Conservation (phyloP, 2,329 filamentous ascomycete species). For the Cryphonectria parasitica region DNA sequence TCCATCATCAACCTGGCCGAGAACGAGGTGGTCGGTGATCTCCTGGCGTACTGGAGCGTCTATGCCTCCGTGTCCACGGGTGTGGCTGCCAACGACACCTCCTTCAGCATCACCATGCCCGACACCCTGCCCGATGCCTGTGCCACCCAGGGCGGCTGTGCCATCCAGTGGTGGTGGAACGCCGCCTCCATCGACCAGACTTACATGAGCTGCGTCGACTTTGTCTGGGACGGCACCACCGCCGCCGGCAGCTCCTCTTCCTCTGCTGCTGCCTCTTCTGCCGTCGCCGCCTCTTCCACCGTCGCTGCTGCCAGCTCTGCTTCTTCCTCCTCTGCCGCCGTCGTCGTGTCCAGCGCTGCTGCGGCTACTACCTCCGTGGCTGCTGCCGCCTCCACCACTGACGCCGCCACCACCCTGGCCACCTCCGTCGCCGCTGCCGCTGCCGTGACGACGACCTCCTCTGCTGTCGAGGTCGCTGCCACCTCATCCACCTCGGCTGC, state of each 20-base stretch:
- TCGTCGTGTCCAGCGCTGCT: not conserved
- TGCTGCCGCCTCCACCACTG: slow-evolving; percentile 12
- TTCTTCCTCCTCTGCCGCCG: not conserved
- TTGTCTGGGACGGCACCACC: slow-evolving; percentile 35
- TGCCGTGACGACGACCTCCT: not conserved
- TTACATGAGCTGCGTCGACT: slow-evolving; percentile 61
- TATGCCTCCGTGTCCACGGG: slow-evolving; percentile 53
- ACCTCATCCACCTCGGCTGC: slow-evolving; percentile 1
- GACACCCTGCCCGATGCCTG: slow-evolving; percentile 49
- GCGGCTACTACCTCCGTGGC: not conserved
- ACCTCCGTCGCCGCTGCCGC: slow-evolving; percentile 19
- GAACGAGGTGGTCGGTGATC: slow-evolving; percentile 52
- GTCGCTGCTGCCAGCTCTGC: slow-evolving; percentile 12
- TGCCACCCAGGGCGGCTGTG: slow-evolving; percentile 49
- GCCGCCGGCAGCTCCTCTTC: slow-evolving; percentile 12
- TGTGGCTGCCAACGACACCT: slow-evolving; percentile 48
- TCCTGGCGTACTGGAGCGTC: slow-evolving; percentile 50
- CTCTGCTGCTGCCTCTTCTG: slow-evolving; percentile 2
- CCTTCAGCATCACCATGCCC: slow-evolving; percentile 59
- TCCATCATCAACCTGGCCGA: slow-evolving; percentile 54
- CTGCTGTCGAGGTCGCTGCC: slow-evolving; percentile 8
- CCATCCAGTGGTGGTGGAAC: slow-evolving; percentile 61
- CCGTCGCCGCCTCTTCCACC: not conserved
- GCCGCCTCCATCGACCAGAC: slow-evolving; percentile 50
- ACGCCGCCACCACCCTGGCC: slow-evolving; percentile 23